Conservation (phyloP, 2,329 filamentous ascomycete species). For the Pseudogymnoascus destructans region DNA sequence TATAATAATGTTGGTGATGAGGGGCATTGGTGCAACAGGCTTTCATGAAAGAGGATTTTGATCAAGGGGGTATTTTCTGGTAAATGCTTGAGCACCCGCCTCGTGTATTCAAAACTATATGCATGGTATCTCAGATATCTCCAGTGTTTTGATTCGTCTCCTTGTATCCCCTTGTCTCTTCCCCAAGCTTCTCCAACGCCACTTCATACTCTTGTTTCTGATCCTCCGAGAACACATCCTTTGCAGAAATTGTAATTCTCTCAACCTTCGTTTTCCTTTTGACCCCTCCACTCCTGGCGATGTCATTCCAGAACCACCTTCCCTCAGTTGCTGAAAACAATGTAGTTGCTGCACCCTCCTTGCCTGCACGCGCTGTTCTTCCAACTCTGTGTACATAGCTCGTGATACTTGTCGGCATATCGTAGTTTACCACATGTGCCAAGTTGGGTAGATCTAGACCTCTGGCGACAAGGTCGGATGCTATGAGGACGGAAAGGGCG, state of each 20-base stretch:
- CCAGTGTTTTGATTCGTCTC: neutral
- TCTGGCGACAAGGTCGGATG: slow-evolving; percentile 84
- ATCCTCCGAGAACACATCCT: slow-evolving; percentile 29
- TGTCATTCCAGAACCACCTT: slow-evolving; percentile 76
- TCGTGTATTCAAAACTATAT: neutral
- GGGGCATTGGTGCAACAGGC: neutral
- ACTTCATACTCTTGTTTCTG: slow-evolving; percentile 32
- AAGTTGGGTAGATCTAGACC: slow-evolving; percentile 73
- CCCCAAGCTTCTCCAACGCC: slow-evolving; percentile 49
- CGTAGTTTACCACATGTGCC: slow-evolving; percentile 85
- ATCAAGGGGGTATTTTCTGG: neutral
- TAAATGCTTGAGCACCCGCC: neutral
- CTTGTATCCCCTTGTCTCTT: slow-evolving; percentile 30
- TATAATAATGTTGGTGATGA: neutral
- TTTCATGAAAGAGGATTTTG: neutral
- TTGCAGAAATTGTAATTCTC: slow-evolving; percentile 30
- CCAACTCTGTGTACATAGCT: slow-evolving; percentile 88
- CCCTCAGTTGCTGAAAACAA: slow-evolving; percentile 69
- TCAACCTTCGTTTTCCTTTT: slow-evolving; percentile 33
- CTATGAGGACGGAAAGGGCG: slow-evolving; percentile 63
- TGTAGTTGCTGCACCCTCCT: slow-evolving; percentile 69
- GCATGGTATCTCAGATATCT: slow-evolving; percentile 4
- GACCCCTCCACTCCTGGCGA: slow-evolving; percentile 46
- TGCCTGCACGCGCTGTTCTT: slow-evolving; percentile 73
- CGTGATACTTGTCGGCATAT: slow-evolving; percentile 67